Evolutionary conservation across 495 filamentous ascomycete genomes (phyloP).

Genomic region (Bathelium albidoporum): DNA sequence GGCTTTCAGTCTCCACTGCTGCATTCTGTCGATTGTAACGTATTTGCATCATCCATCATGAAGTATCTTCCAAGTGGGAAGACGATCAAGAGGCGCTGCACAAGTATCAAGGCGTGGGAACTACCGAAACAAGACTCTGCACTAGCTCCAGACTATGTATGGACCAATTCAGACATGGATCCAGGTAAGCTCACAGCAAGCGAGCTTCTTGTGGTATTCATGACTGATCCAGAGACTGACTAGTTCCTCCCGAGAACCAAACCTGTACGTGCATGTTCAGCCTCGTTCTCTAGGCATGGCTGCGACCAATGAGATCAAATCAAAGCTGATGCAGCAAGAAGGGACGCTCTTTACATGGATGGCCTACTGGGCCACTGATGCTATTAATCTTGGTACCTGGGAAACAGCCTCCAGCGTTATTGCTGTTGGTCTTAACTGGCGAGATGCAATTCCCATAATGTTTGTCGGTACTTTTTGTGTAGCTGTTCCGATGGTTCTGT

Average conservation of each 20-base stretch:
- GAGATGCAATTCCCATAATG: conserved; percentile 32
- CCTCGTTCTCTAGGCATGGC: not conserved
- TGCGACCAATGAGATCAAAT: not conserved
- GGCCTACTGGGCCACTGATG: conserved; percentile 14
- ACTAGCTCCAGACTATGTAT: conserved; percentile 39
- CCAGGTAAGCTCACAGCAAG: not conserved
- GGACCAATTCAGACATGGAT: conserved; percentile 34
- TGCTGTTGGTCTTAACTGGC: conserved; percentile 41
- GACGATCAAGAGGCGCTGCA: conserved; percentile 29
- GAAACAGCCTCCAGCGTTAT: conserved; percentile 29
- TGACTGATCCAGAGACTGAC: conserved; percentile 11
- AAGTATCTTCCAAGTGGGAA: conserved; percentile 8
- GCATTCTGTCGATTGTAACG: not conserved
- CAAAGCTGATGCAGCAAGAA: not conserved
- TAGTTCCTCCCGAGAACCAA: conserved; percentile 37
- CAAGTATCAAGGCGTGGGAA: conserved; percentile 36
- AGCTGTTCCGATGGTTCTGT: conserved; percentile 36
- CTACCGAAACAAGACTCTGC: conserved; percentile 40
- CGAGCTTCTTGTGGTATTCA: not conserved
- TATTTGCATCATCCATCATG: not conserved
- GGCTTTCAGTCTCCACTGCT: not conserved
- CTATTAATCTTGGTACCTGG: conserved; percentile 14
- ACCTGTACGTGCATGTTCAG: conserved; percentile 31
- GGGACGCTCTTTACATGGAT: conserved; percentile 9
- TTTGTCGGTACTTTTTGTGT: conserved; percentile 32